Conservation (phyloP, 2,329 filamentous ascomycete species). For the Cladosporium sp. region DNA sequence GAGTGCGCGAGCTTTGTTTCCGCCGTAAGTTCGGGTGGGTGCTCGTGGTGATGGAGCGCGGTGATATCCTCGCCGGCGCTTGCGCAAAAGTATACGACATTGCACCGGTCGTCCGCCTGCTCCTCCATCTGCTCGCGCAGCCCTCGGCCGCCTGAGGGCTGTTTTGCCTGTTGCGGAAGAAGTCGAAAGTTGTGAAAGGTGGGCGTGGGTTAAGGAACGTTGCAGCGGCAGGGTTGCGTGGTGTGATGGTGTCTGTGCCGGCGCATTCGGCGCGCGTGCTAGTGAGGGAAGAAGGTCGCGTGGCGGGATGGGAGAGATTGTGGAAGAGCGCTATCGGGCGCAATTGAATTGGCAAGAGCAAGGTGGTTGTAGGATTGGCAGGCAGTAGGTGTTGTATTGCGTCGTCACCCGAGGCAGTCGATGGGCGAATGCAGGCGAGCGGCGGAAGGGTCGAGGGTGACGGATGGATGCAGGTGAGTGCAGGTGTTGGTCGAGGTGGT, state of each 20-base stretch:
- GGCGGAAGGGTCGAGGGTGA: not conserved
- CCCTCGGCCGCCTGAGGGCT: conserved; percentile 1
- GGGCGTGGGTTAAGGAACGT: conserved; percentile 11
- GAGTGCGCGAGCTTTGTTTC: conserved; percentile 6
- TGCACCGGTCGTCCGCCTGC: conserved; percentile 22
- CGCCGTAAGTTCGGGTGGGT: conserved; percentile 15
- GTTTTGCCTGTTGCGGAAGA: conserved; percentile 6
- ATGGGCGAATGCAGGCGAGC: not conserved
- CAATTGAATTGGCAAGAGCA: not conserved
- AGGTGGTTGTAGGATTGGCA: not conserved
- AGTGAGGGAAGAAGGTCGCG: not conserved
- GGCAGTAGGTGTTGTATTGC: too few relatives aligned
- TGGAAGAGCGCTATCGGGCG: not conserved
- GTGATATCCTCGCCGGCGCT: conserved; percentile 20
- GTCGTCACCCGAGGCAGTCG: not conserved
- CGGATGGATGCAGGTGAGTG: not conserved
- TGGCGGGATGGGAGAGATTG: not conserved
- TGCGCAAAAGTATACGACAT: conserved; percentile 30
- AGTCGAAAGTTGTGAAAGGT: not conserved
- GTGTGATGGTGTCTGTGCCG: conserved; percentile 6
- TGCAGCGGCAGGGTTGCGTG: conserved; percentile 3
- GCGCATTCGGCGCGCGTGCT: conserved; percentile 13
- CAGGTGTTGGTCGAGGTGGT: not conserved
- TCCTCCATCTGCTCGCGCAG: conserved; percentile 26
- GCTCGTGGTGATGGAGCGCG: conserved; percentile 20